Evolutionary conservation across 208 protist species (phyloP), one percentile per base, ranked within the genome.

Genomic region (Histomonas meleagridis): DNA sequence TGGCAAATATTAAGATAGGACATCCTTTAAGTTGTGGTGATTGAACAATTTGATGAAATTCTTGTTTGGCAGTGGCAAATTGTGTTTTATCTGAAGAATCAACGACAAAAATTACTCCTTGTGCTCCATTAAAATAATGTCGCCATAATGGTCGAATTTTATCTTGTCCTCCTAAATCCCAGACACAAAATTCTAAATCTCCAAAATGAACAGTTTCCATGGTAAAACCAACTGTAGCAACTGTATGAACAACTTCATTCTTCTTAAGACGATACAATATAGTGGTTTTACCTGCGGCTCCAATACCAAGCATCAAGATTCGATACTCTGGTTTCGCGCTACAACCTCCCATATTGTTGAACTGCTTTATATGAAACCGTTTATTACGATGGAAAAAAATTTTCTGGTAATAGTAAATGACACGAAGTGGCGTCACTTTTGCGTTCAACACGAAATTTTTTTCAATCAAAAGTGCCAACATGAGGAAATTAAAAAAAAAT

Each of bases 51-150:
- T 96, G 97, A 76, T 97, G 95, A 86, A 95, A 90, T 92, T 95
- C 93, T 86, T 94, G 92, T 40, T 93, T 92, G 90, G 92, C 57
- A 38, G 46, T 55, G 32, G 92, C 94, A 26, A 98, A 93, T 78
- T 97, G 96, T 26, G 97, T 96, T 55, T 94, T 93, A 94, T 98
- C 97, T 93, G 96, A 97, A 91, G 95, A 96, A 95, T 98, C 97
- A 78, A 98, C 97, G 49, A 98, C 97, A 93, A 98, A 98, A 92
- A 98, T 98, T 86, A 98, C 95, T n/a, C 95, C 97, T 91, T 98
- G 97, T 7, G 97, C 96, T 94, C 97, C 97, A 18, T 95, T 92
- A 94, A 97, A 98, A 94, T 99, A 99, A 92, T 97, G 97, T 43
- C 95, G 94, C 97, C 97, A 99, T 46, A 98, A 94, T n/a, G 96